These are phyloP conservation scores for Aureobasidium sp. DNA, from an alignment of 2,329 filamentous ascomycete genomes.

Conservation along the genomic window DNA sequence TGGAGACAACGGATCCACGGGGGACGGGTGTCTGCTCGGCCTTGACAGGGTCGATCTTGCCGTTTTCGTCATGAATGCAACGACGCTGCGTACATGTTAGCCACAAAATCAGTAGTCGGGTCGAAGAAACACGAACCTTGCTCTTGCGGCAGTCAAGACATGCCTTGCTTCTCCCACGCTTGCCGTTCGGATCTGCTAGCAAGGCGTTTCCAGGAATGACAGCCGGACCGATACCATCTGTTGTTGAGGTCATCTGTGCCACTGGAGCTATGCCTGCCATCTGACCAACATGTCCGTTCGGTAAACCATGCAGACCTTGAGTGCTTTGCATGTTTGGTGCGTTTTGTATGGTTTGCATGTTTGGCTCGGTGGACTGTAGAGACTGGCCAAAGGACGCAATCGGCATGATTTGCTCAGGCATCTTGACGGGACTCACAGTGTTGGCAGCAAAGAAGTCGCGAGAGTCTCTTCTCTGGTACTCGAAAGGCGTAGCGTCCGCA, in stretches of 20 bases:
- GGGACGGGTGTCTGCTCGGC: slow-evolving; percentile 53
- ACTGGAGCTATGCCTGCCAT: slow-evolving; percentile 7
- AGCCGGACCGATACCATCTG: slow-evolving; percentile 5
- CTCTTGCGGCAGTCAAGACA: slow-evolving; percentile 59
- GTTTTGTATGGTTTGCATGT: not conserved
- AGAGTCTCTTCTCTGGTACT: not conserved
- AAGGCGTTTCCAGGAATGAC: slow-evolving; percentile 12
- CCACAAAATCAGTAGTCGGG: slow-evolving; percentile 15
- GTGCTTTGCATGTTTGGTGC: not conserved
- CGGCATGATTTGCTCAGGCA: not conserved
- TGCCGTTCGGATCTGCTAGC: slow-evolving; percentile 18
- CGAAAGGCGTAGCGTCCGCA: slow-evolving; percentile 10
- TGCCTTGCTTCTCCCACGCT: slow-evolving; percentile 47
- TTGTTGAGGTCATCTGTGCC: slow-evolving; percentile 5
- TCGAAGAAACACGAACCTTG: slow-evolving; percentile 43
- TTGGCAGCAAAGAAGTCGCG: slow-evolving; percentile 9
- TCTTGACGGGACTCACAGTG: not conserved
- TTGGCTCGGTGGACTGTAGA: not conserved
- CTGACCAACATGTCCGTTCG: not conserved
- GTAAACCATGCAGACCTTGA: not conserved
- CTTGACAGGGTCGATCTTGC: slow-evolving; percentile 55
- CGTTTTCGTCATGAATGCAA: slow-evolving; percentile 58
- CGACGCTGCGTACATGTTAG: slow-evolving; percentile 42
- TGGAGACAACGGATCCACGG: slow-evolving; percentile 46
- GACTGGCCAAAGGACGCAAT: not conserved